A percentile compares a stretch with the other conserved stretches of the same genome.
Evolutionary conservation across 805 yeast genomes (phyloP).

Genomic region (Zygosaccharomyces bailii): DNA sequence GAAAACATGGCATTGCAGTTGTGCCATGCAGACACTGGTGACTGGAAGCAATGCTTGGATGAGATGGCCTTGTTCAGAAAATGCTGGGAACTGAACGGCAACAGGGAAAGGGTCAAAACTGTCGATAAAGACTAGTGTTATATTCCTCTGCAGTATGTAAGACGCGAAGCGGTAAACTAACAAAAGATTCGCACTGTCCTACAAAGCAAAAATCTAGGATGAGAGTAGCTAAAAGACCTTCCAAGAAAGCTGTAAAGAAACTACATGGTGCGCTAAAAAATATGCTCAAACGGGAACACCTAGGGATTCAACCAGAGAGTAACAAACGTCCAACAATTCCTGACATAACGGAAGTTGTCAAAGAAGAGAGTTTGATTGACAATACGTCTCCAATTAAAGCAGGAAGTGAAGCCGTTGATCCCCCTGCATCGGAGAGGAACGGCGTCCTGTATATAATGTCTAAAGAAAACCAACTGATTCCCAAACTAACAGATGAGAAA

Average conservation of each 20-base stretch:
- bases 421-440: constrained; percentile 5
- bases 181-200: not conserved
- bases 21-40: constrained; percentile 78
- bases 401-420: not conserved
- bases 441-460: constrained; percentile 32
- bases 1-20: constrained; percentile 68
- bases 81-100: constrained; percentile 61
- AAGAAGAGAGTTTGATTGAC: not conserved
- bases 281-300: constrained; percentile 14
- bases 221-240: constrained; percentile 15
- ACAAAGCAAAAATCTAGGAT: constrained; percentile 2
- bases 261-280: constrained; percentile 25
- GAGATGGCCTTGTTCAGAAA: constrained; percentile 63
- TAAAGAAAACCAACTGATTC: constrained; percentile 32
- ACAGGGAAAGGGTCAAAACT: constrained; percentile 44
- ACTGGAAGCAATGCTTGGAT: constrained; percentile 69
- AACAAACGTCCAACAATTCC: constrained; percentile 5
- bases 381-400: not conserved
- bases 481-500: constrained; percentile 34
- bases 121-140: constrained; percentile 22
- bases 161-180: constrained; percentile 2
- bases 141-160: not conserved
- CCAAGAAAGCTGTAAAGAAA: constrained; percentile 16
- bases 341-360: constrained; percentile 6
- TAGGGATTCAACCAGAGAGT: not conserved